Percentiles rank a stretch among this genome's conserved stretches.
Conservation (phyloP, 202 grass and related monocot species). For the Miscanthus sacchariflorus region DNA sequence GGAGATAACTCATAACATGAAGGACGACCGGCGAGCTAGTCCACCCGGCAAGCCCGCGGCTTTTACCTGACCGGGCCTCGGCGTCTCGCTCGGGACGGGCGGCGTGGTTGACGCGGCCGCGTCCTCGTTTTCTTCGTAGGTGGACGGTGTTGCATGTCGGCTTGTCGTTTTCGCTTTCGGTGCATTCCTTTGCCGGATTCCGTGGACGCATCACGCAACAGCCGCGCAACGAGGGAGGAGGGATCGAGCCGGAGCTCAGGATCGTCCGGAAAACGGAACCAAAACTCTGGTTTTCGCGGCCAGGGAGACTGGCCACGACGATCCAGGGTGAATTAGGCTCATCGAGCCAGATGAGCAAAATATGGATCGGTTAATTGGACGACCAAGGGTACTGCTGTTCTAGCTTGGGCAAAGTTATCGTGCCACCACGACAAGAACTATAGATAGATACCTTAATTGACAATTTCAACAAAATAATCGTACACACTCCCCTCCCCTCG, state of each 20-base stretch:
- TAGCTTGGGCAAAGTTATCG: too few species aligned
- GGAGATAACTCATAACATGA: neutral
- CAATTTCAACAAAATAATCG: too few species aligned
- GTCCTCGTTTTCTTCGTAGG: neutral
- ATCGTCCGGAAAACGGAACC: neutral
- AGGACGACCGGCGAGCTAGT: neutral
- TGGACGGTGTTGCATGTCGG: too few species aligned
- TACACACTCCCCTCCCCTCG: too few species aligned
- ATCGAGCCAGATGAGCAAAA: neutral
- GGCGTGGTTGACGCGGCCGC: slow-evolving; percentile 28
- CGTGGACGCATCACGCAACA: neutral
- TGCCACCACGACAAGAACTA: too few species aligned
- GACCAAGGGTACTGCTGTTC: too few species aligned
- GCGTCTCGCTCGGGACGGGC: neutral
- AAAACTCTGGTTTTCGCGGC: neutral
- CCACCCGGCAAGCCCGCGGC: neutral
- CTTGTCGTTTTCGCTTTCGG: neutral
- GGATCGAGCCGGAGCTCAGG: too few species aligned
- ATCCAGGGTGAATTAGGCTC: neutral
- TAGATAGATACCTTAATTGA: too few species aligned
- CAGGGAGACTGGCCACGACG: neutral
- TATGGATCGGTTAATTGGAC: neutral
- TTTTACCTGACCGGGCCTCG: neutral
- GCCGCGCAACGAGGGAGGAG: neutral
- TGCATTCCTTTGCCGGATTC: neutral